Percentiles rank a stretch among this genome's conserved stretches.
Conservation (phyloP, 1,139 yeast species). For the Debaryomyces subglobosus region DNA sequence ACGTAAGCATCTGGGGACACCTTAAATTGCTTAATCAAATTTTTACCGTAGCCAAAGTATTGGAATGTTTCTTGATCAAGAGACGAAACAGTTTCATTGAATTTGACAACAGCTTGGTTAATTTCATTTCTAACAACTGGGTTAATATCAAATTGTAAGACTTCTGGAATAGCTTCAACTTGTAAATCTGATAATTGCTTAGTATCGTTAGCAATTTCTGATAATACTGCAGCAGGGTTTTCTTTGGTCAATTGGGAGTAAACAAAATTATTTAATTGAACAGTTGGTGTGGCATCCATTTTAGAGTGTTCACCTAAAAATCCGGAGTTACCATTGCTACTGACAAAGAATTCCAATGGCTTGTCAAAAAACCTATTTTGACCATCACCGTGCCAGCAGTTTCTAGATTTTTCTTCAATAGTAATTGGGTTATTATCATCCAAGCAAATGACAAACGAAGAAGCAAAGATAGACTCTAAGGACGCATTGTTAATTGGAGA, state of each 20-base stretch:
- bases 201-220: conserved; percentile 29
- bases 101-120: conserved; percentile 55
- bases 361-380: conserved; percentile 89
- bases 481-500: conserved; percentile 62
- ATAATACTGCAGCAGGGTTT: conserved; percentile 36
- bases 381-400: conserved; percentile 96
- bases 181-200: conserved; percentile 8
- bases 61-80: conserved; percentile 71
- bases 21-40: conserved; percentile 67
- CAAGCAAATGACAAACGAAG: conserved; percentile 80
- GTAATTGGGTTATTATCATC: conserved; percentile 78
- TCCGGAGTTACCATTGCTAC: conserved; percentile 86
- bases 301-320: conserved; percentile 95
- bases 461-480: conserved; percentile 69
- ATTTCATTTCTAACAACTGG: conserved; percentile 58
- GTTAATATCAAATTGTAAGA: conserved; percentile 49
- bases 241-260: conserved; percentile 57
- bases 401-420: conserved; percentile 81
- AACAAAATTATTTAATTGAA: conserved; percentile 80
- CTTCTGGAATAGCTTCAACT: conserved; percentile 23
- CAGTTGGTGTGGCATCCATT: conserved; percentile 98
- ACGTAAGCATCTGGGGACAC: conserved; percentile 78
- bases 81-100: conserved; percentile 52
- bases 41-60: conserved; percentile 72
- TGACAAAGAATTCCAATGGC: conserved; percentile 82